A percentile compares a stretch with the other conserved stretches of the same genome.
Conservation (phyloP, 352 stramenopile species). For the Thalassiosira sp. region DNA sequence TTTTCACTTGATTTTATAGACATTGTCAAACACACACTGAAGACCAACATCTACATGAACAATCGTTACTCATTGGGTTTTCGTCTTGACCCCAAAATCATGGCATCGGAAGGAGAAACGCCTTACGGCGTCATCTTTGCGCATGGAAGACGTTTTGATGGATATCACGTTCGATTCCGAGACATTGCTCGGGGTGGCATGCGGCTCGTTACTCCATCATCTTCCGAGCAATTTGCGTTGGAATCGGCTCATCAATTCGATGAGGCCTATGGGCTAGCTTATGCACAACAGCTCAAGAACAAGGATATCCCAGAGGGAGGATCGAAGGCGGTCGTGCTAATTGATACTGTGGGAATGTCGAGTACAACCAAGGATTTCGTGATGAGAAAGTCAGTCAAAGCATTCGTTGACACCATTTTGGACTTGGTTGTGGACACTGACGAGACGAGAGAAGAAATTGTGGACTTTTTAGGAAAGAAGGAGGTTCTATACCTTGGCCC, state of each 20-base stretch:
- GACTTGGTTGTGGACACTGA: slow-evolving; percentile 91
- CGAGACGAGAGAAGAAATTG: slow-evolving; percentile 85
- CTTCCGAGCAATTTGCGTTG: slow-evolving; percentile 86
- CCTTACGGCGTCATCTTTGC: slow-evolving; percentile 94
- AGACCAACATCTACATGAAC: slow-evolving; percentile 87
- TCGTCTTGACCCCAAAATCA: slow-evolving; percentile 84
- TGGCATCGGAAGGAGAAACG: slow-evolving; percentile 76
- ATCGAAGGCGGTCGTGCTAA: slow-evolving; percentile 94
- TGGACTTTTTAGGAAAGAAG: slow-evolving; percentile 87
- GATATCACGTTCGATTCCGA: slow-evolving; percentile 96
- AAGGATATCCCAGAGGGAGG: slow-evolving; percentile 99
- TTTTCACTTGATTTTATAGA: slow-evolving; percentile 26
- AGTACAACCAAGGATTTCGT: slow-evolving; percentile 85
- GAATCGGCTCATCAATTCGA: slow-evolving; percentile 93
- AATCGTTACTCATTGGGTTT: slow-evolving; percentile 88
- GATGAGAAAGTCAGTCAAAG: slow-evolving; percentile 96
- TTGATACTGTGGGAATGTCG: slow-evolving; percentile 88
- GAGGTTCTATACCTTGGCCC: slow-evolving; percentile 96
- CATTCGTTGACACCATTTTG: slow-evolving; percentile 94
- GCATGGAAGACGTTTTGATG: slow-evolving; percentile 94
- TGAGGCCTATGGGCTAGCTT: slow-evolving; percentile 95
- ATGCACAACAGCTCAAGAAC: slow-evolving; percentile 98
- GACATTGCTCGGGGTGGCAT: slow-evolving; percentile 96
- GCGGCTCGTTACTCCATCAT: slow-evolving; percentile 93
- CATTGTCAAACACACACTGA: slow-evolving; percentile 74